Evolutionary conservation across 176 grass and related monocot genomes (phyloP).

Genomic region (Zoysia pacifica): DNA sequence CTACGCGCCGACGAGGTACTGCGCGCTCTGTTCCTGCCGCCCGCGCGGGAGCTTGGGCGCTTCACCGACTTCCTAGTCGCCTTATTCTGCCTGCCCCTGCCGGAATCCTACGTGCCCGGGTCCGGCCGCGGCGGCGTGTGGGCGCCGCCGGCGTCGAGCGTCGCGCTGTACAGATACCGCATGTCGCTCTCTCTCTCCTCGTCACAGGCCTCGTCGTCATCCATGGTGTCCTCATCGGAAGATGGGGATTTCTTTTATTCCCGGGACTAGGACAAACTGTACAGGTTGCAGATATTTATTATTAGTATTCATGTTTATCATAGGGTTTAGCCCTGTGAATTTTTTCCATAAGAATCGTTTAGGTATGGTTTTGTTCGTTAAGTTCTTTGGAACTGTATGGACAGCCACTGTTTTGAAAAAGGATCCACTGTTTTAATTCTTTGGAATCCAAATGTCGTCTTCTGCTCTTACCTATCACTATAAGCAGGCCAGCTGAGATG

Average conservation of each 20-base stretch:
- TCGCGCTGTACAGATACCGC: conserved; percentile 33
- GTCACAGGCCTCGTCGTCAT: not conserved
- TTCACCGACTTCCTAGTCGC: conserved; percentile 39
- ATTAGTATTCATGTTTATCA: not conserved
- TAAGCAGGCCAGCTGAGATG: no score
- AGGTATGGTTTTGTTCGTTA: not conserved
- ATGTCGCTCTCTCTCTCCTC: conserved; percentile 35
- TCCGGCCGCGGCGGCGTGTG: conserved; percentile 42
- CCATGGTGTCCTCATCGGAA: not conserved
- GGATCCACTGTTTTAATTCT: no score
- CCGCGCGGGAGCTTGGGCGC: conserved; percentile 42
- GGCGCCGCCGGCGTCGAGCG: conserved; percentile 19
- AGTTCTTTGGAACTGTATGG: conserved; percentile 9
- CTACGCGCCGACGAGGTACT: conserved; percentile 55
- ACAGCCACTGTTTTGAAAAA: not conserved
- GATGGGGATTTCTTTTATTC: no score
- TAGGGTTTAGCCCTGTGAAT: no score
- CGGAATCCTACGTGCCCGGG: conserved; percentile 32
- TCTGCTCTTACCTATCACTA: no score
- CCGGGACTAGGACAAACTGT: not conserved
- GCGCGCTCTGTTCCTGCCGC: conserved; percentile 45
- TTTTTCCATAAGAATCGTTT: not conserved
- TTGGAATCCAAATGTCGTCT: no score
- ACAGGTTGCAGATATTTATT: not conserved
- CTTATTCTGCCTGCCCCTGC: conserved; percentile 62